phyloP scores from a whole-genome alignment of 768 basidiomycete genomes.

The Pleurotus ostreatus region DNA sequence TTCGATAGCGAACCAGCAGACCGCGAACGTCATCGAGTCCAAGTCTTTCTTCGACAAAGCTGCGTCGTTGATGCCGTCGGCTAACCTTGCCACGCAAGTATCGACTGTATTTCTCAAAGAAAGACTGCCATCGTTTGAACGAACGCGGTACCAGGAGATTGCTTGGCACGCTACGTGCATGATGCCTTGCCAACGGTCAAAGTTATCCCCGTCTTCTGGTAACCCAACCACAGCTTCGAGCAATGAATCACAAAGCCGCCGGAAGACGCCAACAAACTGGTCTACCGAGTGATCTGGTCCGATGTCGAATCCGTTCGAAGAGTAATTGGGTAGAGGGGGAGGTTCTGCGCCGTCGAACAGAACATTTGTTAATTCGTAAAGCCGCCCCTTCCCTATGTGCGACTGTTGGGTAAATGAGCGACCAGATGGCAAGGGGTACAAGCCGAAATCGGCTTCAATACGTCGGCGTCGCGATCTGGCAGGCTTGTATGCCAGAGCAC shows the following conservation, averaged over 20 bases:
- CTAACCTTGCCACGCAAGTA: constrained; percentile 32
- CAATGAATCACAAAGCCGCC: constrained; percentile 42
- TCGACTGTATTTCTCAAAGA: constrained; percentile 28
- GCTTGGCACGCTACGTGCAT: constrained; percentile 39
- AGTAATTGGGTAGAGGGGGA: constrained; percentile 24
- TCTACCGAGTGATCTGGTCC: constrained; percentile 36
- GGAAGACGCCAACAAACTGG: constrained; percentile 41
- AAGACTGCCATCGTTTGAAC: constrained; percentile 25
- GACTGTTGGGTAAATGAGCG: constrained; percentile 46
- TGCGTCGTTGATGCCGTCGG: constrained; percentile 33
- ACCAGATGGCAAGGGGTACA: constrained; percentile 46
- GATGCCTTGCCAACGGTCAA: constrained; percentile 34
- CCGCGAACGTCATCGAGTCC: constrained; percentile 35
- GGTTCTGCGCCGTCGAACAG: constrained; percentile 22
- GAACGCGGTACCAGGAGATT: constrained; percentile 38
- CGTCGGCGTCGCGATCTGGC: constrained; percentile 5
- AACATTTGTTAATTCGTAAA: constrained; percentile 51
- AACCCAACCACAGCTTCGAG: constrained; percentile 33
- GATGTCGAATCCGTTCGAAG: constrained; percentile 38
- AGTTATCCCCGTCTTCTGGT: constrained; percentile 27
- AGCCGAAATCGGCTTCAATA: constrained; percentile 46
- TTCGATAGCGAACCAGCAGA: constrained; percentile 67
- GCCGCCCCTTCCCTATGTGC: constrained; percentile 57
- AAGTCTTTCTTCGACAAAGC: constrained; percentile 25
- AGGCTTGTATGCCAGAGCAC: constrained; percentile 5